Evolutionary conservation across 768 basidiomycete species (phyloP), one percentile per base, ranked within the genome.

Genomic region (Calocybe gangraenosa): DNA sequence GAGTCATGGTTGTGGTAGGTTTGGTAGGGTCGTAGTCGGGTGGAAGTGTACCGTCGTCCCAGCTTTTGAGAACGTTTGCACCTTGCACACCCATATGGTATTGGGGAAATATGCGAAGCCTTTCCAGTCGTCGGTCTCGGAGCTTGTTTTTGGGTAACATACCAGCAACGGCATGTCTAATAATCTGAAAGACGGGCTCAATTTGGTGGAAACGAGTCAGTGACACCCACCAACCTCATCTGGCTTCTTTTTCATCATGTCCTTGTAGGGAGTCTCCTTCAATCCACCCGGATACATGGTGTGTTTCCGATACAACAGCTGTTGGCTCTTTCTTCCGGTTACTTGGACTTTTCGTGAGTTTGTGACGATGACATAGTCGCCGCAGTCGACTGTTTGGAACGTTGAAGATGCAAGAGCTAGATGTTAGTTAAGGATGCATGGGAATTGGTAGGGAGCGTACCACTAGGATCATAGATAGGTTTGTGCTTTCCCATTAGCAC

Each of bases 401-500:
- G n/a, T n/a, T n/a, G n/a, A 22, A 21, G 13, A 25, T 10, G 23
- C 1, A 17, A 31, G 40, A 10, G 36, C 28, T 7, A 2, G 40
- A 14, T 13, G 25, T 11, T 46, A 14, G 46, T 3, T 37, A 15
- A 10, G 25, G n/a, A 42, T 22, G 31, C 21, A 20, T 38, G 6
- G 25, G 18, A 23, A 14, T 14, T 11, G 17, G 23, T 21, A 48
- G 10, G 23, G 32, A 6, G 68, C 85, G 47, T 50, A 92, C 95
- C 80, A 53, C 85, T 78, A 8, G 91, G 92, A 66, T 98, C 92
- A 58, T 90, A 98, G 32, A 94, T 91, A 5, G 95, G 94, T 61
- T 98, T 99, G 65, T 98, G 93, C 69, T 98, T 99, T 60, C 95
- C 96, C 95, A 97, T 97, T 37, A 99, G 76, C 23, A 93, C 92